These are phyloP conservation scores for Pseudocercospora vitis DNA, from an alignment of 2,329 filamentous ascomycete species.

Conservation along the genomic window DNA sequence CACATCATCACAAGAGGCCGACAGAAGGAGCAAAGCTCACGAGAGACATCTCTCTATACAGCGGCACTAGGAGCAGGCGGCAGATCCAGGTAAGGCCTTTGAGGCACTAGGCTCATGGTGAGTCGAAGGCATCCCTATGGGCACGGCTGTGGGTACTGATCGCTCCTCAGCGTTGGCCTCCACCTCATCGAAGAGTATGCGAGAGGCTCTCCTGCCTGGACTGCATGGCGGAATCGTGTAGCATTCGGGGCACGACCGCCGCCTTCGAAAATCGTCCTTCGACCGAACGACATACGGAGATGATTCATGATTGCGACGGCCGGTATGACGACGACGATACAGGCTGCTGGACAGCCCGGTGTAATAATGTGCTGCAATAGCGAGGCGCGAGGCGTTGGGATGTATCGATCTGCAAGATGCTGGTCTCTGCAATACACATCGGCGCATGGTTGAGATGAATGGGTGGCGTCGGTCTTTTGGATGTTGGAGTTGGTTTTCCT, in stretches of 20 bases:
- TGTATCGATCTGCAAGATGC: background rate
- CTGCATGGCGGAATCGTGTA: slow-evolving; percentile 25
- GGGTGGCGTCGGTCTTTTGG: background rate
- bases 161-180: slow-evolving; percentile 38
- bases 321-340: slow-evolving; percentile 1
- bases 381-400: background rate
- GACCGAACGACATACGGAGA: slow-evolving; percentile 5
- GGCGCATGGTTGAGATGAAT: background rate
- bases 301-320: slow-evolving; percentile 14
- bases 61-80: slow-evolving; percentile 41
- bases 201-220: slow-evolving; percentile 36
- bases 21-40: slow-evolving; percentile 46
- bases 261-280: slow-evolving; percentile 1
- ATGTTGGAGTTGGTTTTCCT: background rate
- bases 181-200: slow-evolving; percentile 45
- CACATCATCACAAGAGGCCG: slow-evolving; percentile 50
- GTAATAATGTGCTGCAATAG: slow-evolving; percentile 6
- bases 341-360: slow-evolving; percentile 13
- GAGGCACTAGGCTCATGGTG: slow-evolving; percentile 19
- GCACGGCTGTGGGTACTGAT: background rate
- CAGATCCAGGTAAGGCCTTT: slow-evolving; percentile 39
- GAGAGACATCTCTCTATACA: slow-evolving; percentile 43
- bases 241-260: background rate
- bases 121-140: slow-evolving; percentile 13
- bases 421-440: background rate